A percentile compares a stretch with the other conserved stretches of the same genome.
Conservation (phyloP, 1,284 basidiomycete species). For the Austroboletus novae-zelandiae region DNA sequence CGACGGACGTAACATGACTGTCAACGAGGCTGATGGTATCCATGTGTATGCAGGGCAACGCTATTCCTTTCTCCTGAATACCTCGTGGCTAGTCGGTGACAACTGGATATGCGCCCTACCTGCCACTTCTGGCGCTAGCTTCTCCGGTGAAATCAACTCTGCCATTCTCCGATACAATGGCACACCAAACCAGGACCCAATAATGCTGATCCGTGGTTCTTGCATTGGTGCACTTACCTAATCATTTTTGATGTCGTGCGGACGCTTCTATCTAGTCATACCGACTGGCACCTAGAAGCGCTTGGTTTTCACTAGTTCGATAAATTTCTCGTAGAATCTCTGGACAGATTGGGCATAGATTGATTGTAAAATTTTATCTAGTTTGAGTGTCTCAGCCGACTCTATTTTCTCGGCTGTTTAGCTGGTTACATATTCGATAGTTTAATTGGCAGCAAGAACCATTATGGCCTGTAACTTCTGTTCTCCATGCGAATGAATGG, state of each 20-base stretch:
- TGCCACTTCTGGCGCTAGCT: constrained; percentile 11
- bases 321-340: no score
- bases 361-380: no score
- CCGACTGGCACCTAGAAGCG: constrained; percentile 47
- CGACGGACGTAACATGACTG: constrained; percentile 34
- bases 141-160: constrained; percentile 41
- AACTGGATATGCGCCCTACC: constrained; percentile 32
- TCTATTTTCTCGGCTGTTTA: no score
- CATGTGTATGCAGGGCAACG: constrained; percentile 28
- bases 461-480: no score
- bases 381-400: no score
- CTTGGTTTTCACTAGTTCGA: constrained; percentile 12
- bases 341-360: no score
- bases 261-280: constrained; percentile 32
- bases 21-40: constrained; percentile 38
- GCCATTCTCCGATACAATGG: constrained; percentile 55
- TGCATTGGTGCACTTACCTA: constrained; percentile 39
- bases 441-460: no score
- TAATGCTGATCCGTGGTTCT: constrained; percentile 42
- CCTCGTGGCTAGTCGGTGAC: constrained; percentile 23
- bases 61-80: constrained; percentile 29
- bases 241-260: not conserved
- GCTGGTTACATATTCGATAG: no score
- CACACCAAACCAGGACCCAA: constrained; percentile 43
- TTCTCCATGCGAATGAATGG: no score